Conservation (phyloP, 1,284 basidiomycete genomes). For the Sanghuangporus weigelae region DNA sequence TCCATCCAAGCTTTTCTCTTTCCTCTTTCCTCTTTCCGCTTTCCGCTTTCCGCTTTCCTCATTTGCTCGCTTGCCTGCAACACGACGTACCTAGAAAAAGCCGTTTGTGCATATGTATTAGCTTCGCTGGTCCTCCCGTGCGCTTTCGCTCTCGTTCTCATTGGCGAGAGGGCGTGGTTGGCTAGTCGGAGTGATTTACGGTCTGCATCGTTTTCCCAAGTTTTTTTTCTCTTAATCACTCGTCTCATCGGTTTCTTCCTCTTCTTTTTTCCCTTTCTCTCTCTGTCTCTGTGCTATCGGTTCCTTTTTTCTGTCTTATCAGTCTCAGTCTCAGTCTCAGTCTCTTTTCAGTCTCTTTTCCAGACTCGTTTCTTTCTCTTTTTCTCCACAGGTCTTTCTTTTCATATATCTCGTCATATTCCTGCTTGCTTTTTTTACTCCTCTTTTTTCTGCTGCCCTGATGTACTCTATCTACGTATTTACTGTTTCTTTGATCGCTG, state of each 20-base stretch:
- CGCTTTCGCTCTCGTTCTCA: too few species aligned
- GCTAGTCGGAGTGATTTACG: too few species aligned
- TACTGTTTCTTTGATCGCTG: neutral
- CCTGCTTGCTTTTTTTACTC: neutral
- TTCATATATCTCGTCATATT: slow-evolving; percentile 23
- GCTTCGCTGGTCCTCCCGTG: too few species aligned
- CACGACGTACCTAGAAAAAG: too few species aligned
- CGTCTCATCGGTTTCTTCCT: neutral
- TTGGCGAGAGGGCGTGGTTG: too few species aligned
- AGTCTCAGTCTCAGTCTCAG: neutral
- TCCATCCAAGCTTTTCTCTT: too few species aligned
- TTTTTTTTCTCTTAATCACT: neutral
- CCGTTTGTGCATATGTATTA: too few species aligned
- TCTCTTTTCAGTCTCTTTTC: neutral
- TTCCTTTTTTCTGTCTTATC: neutral
- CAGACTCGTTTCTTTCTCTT: neutral
- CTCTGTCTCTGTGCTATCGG: neutral
- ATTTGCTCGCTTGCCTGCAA: too few species aligned
- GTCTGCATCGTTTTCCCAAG: too few species aligned
- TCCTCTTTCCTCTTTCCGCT: too few species aligned
- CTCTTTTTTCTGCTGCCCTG: neutral
- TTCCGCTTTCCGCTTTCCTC: too few species aligned
- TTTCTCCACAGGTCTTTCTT: neutral
- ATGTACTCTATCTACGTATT: neutral
- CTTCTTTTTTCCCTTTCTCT: neutral